Percentiles rank a stretch among this genome's conserved stretches.
Evolutionary conservation across 495 filamentous ascomycete genomes (phyloP).

Genomic region (Neurospora sp.): DNA sequence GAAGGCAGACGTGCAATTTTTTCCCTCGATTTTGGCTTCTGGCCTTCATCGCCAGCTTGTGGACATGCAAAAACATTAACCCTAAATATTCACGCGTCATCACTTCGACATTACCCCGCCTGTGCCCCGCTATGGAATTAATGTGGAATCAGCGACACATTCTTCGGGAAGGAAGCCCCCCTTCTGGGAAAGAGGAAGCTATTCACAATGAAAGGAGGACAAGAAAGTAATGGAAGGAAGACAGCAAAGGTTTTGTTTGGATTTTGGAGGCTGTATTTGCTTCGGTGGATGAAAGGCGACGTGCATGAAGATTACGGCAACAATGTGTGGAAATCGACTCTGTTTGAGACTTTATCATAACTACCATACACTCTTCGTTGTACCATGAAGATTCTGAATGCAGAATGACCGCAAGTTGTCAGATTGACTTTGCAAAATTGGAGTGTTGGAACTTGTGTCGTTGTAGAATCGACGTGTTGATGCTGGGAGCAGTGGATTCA

Average conservation of each 20-base stretch:
- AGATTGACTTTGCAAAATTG: neutral
- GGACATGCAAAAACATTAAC: neutral
- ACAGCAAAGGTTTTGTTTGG: neutral
- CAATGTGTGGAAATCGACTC: neutral
- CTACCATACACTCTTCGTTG: neutral
- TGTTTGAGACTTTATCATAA: neutral
- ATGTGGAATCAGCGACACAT: no score
- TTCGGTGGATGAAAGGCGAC: neutral
- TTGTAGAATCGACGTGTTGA: neutral
- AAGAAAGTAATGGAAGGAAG: no score
- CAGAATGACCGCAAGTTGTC: neutral
- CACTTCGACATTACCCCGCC: neutral
- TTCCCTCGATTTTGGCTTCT: neutral
- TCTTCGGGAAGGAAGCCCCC: no score
- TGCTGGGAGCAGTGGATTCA: neutral
- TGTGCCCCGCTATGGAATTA: no score
- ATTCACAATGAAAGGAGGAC: no score
- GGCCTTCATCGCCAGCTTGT: neutral
- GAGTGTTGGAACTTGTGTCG: neutral
- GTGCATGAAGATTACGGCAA: neutral
- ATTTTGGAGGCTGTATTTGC: neutral
- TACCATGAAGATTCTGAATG: neutral
- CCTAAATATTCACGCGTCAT: neutral
- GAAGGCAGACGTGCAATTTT: neutral
- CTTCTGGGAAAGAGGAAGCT: no score